Evolutionary conservation across 495 filamentous ascomycete species (phyloP).

Genomic region (Penicillium silybi): DNA sequence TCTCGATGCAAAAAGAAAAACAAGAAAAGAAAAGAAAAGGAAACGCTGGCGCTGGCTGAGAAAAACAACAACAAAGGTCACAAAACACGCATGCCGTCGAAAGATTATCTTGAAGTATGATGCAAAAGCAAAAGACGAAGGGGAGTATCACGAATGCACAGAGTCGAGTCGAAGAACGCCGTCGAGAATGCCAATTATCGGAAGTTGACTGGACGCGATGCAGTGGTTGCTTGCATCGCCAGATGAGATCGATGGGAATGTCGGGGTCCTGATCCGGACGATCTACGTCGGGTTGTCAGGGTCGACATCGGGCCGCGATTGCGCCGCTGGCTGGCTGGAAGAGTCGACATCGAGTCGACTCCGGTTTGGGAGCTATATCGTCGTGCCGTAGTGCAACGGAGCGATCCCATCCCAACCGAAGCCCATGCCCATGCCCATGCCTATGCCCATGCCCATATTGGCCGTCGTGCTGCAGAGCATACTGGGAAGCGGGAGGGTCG

Average conservation of each 20-base stretch:
- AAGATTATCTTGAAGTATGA: slow-evolving; percentile 37
- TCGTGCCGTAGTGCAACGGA: slow-evolving; percentile 53
- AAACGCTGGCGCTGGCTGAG: slow-evolving; percentile 41
- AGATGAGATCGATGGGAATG: neutral
- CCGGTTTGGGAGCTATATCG: slow-evolving; percentile 38
- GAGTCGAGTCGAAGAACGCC: slow-evolving; percentile 42
- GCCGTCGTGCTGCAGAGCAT: slow-evolving; percentile 75
- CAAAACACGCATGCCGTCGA: slow-evolving; percentile 22
- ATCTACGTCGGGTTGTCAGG: slow-evolving; percentile 18
- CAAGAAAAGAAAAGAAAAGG: slow-evolving; percentile 8
- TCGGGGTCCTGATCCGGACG: slow-evolving; percentile 6
- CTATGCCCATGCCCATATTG: slow-evolving; percentile 37
- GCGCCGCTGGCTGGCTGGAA: slow-evolving; percentile 5
- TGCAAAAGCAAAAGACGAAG: slow-evolving; percentile 30
- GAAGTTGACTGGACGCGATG: slow-evolving; percentile 5
- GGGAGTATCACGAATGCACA: slow-evolving; percentile 51
- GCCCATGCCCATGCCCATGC: slow-evolving; percentile 47
- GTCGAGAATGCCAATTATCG: slow-evolving; percentile 47
- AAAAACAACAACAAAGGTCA: slow-evolving; percentile 1
- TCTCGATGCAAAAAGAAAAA: slow-evolving; percentile 39
- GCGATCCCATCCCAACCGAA: slow-evolving; percentile 71
- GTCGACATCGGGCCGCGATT: slow-evolving; percentile 8
- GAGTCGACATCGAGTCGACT: slow-evolving; percentile 15
- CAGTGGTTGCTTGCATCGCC: slow-evolving; percentile 30
- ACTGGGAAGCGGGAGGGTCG: slow-evolving; percentile 82